phyloP scores from a whole-genome alignment of 306 rosid species.

The Sesbania bispinosa region DNA sequence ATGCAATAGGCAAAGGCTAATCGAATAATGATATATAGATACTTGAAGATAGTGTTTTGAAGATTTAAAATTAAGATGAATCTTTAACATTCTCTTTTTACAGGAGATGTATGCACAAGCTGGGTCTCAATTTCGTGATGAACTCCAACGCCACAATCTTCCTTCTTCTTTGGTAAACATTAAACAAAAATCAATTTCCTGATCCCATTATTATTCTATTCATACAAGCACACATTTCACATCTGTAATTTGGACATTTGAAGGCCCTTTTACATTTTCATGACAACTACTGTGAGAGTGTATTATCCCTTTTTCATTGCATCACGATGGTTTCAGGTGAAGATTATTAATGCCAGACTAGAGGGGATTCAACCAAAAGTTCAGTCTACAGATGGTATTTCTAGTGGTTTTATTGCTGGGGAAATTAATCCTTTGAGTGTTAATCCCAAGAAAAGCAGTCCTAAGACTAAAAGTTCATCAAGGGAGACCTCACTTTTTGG shows the following conservation, averaged over 20 bases:
- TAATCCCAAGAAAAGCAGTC: constrained; percentile 85
- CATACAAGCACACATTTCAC: background rate
- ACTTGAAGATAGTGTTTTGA: constrained; percentile 22
- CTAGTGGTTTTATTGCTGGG: constrained; percentile 59
- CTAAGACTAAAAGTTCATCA: constrained; percentile 81
- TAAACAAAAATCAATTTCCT: constrained; percentile 1
- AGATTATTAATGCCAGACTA: constrained; percentile 90
- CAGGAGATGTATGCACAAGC: constrained; percentile 98
- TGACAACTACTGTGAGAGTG: constrained; percentile 1
- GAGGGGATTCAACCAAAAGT: constrained; percentile 90
- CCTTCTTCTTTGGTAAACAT: constrained; percentile 74
- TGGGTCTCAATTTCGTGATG: constrained; percentile 93
- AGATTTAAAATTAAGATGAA: constrained; percentile 16
- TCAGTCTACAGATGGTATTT: constrained; percentile 63
- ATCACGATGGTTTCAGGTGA: constrained; percentile 58
- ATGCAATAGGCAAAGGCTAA: background rate
- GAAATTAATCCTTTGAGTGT: constrained; percentile 59
- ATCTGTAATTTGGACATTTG: constrained; percentile 18
- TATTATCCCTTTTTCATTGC: background rate
- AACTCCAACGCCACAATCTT: constrained; percentile 86
- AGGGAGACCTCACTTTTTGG: constrained; percentile 77
- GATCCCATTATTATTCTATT: constrained; percentile 15
- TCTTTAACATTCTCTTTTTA: constrained; percentile 15
- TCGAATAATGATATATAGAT: constrained; percentile 7
- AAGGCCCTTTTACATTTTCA: constrained; percentile 8